These are phyloP conservation scores for Glomus cerebriforme DNA, from an alignment of 192 early-diverging fungal genomes.

Conservation along the genomic window DNA sequence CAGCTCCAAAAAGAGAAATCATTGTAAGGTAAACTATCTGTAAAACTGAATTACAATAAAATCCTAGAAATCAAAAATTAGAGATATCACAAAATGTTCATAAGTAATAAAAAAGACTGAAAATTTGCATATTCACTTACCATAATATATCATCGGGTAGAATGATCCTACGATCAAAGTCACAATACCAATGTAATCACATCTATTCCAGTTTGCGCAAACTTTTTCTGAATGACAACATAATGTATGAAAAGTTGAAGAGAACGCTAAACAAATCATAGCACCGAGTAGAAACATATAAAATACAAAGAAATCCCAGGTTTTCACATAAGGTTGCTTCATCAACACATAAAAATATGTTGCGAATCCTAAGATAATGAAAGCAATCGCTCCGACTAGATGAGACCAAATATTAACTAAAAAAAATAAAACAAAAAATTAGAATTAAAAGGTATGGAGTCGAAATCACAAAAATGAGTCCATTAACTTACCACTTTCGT, in stretches of 20 bases:
- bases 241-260: conserved; percentile 78
- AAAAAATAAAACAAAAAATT: not conserved
- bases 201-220: conserved; percentile 77
- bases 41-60: conserved; percentile 46
- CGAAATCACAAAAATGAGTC: not conserved
- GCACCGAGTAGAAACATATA: conserved; percentile 77
- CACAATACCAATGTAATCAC: conserved; percentile 92
- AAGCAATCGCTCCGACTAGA: conserved; percentile 65
- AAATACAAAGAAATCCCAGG: conserved; percentile 70
- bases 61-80: conserved; percentile 32
- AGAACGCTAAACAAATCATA: conserved; percentile 74
- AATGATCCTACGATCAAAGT: conserved; percentile 71
- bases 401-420: conserved; percentile 87
- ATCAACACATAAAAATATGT: conserved; percentile 48
- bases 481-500: conserved; percentile 26
- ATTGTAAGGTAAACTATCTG: conserved; percentile 60
- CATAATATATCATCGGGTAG: conserved; percentile 54
- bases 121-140: conserved; percentile 25
- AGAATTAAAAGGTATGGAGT: not conserved
- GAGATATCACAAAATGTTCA: not conserved
- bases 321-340: conserved; percentile 49
- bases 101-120: not conserved
- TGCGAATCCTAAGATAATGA: conserved; percentile 53
- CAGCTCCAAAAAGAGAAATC: conserved; percentile 62
- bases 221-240: conserved; percentile 81